Evolutionary conservation across 177 flowering plant genomes (phyloP), one percentile per base, ranked within the genome.

Genomic region (Vitis hybrid): DNA sequence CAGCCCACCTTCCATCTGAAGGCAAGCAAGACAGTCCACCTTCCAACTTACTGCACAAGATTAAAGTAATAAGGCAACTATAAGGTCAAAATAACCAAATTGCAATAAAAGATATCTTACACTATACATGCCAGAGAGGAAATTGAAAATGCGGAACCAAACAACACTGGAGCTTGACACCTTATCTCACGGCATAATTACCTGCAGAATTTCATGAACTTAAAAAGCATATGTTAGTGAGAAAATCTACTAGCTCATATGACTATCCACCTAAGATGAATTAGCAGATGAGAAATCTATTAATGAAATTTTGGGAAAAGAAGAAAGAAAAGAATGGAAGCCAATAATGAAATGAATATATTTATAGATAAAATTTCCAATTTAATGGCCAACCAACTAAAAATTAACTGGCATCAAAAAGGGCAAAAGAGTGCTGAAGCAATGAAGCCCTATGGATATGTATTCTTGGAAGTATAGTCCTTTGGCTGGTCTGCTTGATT

Each of bases 361-460:
- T 33, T 44, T n/a, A 52, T 55, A 15, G 55, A 49, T 67, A 50
- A 18, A 67, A 22, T 9, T 33, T 73, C 54, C 57, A 60, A 61
- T 61, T 2, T 49, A 68, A 62, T 12, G 57, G 24, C 50, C 50
- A 28, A 11, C 52, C 28, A 24, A 70, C 52, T 20, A 50, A 44
- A 19, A 60, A 54, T 69, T 64, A 56, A 49, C 60, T 65, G 70
- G 62, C 24, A 62, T 75, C 73, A 60, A 50, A 59, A 62, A 70
- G 51, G 81, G 72, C 72, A 47, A 17, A 72, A 65, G 47, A 70
- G 13, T 70, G 74, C 74, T 11, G 22, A 73, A 76, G 78, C 71
- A 58, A 51, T 70, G 67, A 15, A 67, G 60, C 72, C 82, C 82
- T 82, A 81, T 5, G 81, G 79, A 76, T 82, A 77, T 52, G 5